Percentiles rank a stretch among this genome's conserved stretches.
These are phyloP conservation scores for Lipomyces yamadae DNA, from an alignment of 805 yeast genomes.

Conservation along the genomic window DNA sequence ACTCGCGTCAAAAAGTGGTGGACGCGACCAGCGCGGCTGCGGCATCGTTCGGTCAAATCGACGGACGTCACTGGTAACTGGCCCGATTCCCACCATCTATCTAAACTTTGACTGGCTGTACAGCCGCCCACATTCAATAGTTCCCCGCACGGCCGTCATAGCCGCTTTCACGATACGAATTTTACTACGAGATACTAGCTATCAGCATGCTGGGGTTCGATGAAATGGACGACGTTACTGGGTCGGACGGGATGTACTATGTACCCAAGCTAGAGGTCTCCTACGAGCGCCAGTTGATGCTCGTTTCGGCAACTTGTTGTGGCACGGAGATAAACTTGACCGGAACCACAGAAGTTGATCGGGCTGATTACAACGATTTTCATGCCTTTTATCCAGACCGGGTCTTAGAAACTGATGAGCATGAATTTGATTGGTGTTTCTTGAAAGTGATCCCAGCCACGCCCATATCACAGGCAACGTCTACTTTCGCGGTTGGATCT, in stretches of 20 bases:
- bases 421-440: conserved; percentile 1
- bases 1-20: too few relatives aligned
- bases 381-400: neutral
- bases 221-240: neutral
- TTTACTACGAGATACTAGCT: neutral
- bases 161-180: neutral
- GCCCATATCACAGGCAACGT: neutral
- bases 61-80: too few relatives aligned
- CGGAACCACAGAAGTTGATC: neutral
- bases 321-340: neutral
- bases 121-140: neutral
- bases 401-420: neutral
- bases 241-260: neutral
- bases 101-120: neutral
- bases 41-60: too few relatives aligned
- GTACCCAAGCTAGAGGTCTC: neutral
- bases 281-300: neutral
- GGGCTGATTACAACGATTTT: neutral
- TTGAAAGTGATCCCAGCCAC: neutral
- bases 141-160: neutral
- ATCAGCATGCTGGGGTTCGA: neutral
- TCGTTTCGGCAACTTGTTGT: neutral
- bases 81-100: too few relatives aligned
- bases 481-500: neutral
- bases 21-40: too few relatives aligned